Conservation (phyloP, 305 asterid genomes). For the Plantago rigida region DNA sequence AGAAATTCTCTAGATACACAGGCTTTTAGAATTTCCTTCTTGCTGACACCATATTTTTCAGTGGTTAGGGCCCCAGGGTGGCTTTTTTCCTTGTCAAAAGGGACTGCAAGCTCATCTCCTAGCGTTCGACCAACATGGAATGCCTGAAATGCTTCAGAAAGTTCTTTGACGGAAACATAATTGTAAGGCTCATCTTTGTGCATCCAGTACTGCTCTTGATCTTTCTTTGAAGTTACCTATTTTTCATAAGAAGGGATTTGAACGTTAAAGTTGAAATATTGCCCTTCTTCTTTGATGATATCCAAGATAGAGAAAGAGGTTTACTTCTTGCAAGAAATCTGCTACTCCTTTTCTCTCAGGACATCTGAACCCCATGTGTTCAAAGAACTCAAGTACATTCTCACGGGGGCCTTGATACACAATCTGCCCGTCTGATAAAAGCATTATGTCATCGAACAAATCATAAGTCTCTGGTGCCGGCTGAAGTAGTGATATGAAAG, state of each 20-base stretch:
- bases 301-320: conserved; percentile 5
- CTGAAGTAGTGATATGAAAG: conserved; percentile 74
- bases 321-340: conserved; percentile 84
- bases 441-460: conserved; percentile 72
- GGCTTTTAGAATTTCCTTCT: conserved; percentile 74
- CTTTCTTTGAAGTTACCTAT: conserved; percentile 91
- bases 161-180: conserved; percentile 51
- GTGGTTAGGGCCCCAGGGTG: conserved; percentile 74
- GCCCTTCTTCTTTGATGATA: conserved; percentile 7
- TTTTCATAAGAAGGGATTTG: conserved; percentile 9
- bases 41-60: conserved; percentile 63
- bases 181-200: conserved; percentile 51
- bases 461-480: conserved; percentile 89
- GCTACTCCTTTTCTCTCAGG: conserved; percentile 91
- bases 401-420: conserved; percentile 87
- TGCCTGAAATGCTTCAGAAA: conserved; percentile 77
- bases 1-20: conserved; percentile 74
- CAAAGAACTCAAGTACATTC: conserved; percentile 59
- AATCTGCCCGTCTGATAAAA: conserved; percentile 63
- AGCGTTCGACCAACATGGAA: conserved; percentile 64
- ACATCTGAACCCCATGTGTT: conserved; percentile 71
- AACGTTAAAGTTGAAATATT: background rate
- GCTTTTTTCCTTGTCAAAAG: conserved; percentile 64
- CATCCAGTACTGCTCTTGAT: conserved; percentile 89
- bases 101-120: conserved; percentile 72